phyloP scores from a whole-genome alignment of 257 asterid species.

The Solanum microdontum region DNA sequence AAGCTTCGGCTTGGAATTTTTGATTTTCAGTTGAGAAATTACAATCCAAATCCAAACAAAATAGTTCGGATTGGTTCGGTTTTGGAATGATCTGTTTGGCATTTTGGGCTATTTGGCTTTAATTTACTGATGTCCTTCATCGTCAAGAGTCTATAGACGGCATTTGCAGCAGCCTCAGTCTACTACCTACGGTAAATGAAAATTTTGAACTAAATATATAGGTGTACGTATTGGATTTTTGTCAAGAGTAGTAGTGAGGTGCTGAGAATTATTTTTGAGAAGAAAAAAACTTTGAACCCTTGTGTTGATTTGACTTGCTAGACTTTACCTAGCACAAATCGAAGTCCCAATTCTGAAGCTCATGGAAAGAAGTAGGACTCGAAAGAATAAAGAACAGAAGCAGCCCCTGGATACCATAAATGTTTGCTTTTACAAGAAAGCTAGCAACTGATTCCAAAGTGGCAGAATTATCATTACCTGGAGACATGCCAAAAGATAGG shows the following conservation, averaged over 20 bases:
- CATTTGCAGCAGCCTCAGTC: neutral
- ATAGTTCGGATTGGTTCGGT: neutral
- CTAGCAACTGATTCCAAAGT: too few relatives aligned
- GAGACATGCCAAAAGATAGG: conserved; percentile 45
- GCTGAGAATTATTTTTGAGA: neutral
- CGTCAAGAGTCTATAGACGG: conserved; percentile 33
- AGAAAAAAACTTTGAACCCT: neutral
- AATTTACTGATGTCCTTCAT: neutral
- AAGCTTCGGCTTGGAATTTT: neutral
- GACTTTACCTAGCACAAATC: neutral
- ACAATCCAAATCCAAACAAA: neutral
- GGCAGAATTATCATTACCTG: too few relatives aligned
- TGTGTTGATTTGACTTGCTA: too few relatives aligned
- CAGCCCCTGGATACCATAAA: conserved; percentile 13
- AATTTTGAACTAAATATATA: too few relatives aligned
- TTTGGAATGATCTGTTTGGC: neutral
- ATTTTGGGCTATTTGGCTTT: neutral
- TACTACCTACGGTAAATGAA: neutral
- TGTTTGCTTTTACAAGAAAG: neutral
- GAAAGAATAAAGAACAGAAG: too few relatives aligned
- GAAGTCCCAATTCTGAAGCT: neutral
- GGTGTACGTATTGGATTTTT: neutral
- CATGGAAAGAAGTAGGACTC: neutral
- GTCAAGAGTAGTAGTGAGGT: neutral
- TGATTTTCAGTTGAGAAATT: neutral